phyloP scores from a whole-genome alignment of 371 early-diverging fungal genomes.

The Apophysomyces ossiformis region DNA sequence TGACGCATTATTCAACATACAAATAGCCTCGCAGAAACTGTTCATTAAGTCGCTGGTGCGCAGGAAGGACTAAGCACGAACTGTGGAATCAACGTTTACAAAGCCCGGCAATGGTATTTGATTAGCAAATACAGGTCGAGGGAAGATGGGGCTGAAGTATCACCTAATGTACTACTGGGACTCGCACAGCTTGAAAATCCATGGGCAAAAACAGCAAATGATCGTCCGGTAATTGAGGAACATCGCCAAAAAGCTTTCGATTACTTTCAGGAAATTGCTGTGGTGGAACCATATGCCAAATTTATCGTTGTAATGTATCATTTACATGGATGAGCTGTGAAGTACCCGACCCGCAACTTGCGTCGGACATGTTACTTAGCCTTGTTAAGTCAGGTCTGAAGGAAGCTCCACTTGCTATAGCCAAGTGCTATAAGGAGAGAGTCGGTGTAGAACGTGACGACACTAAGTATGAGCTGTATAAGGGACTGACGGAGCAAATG shows the following conservation, averaged over 20 bases:
- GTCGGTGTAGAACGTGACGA: constrained; percentile 22
- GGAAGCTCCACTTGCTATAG: constrained; percentile 20
- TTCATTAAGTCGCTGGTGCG: constrained; percentile 23
- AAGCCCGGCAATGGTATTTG: constrained; percentile 16
- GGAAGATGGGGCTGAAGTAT: no score
- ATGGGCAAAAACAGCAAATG: background rate
- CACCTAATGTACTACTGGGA: background rate
- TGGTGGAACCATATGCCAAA: constrained; percentile 16
- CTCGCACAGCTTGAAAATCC: constrained; percentile 24
- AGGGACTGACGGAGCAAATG: constrained; percentile 13
- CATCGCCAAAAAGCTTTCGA: constrained; percentile 19
- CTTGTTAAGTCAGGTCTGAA: constrained; percentile 19
- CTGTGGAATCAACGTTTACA: background rate
- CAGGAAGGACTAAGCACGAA: background rate
- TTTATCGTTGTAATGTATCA: constrained; percentile 32
- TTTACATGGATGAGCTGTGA: constrained; percentile 25
- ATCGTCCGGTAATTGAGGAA: background rate
- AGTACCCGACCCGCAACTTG: constrained; percentile 14
- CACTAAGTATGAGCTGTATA: constrained; percentile 2
- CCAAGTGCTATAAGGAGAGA: constrained; percentile 30
- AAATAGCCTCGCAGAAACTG: background rate
- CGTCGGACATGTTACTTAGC: constrained; percentile 17
- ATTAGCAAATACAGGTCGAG: background rate
- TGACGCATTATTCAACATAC: no score
- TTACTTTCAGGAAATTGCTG: constrained; percentile 15